phyloP scores from a whole-genome alignment of 2,329 filamentous ascomycete genomes.

The Cladosporium sp. region DNA sequence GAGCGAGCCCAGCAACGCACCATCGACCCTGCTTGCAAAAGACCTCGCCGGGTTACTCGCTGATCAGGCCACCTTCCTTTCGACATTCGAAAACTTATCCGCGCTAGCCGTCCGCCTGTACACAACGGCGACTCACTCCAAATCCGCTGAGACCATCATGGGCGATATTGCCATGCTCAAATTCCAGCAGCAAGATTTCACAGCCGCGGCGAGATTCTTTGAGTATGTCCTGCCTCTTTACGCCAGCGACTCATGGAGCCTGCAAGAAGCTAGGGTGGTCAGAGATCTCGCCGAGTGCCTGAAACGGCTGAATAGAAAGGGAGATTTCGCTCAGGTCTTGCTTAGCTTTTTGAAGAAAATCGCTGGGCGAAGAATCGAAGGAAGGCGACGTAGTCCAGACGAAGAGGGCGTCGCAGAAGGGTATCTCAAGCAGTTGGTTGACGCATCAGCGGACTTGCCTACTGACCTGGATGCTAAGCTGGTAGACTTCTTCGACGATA shows the following conservation, averaged over 20 bases:
- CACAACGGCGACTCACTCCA: constrained; percentile 69
- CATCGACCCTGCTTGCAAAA: neutral
- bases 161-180: constrained; percentile 85
- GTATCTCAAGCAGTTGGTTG: constrained; percentile 27
- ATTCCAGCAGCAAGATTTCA: constrained; percentile 64
- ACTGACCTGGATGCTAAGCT: constrained; percentile 66
- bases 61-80: constrained; percentile 1
- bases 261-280: constrained; percentile 77
- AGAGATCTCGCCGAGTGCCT: constrained; percentile 82
- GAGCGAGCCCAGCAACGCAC: neutral
- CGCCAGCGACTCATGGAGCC: constrained; percentile 70
- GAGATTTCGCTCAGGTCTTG: constrained; percentile 74
- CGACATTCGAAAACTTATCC: constrained; percentile 5
- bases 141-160: constrained; percentile 72
- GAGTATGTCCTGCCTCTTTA: constrained; percentile 75
- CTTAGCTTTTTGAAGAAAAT: constrained; percentile 70
- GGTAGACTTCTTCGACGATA: constrained; percentile 66
- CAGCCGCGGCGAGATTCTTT: constrained; percentile 72
- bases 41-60: neutral
- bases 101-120: constrained; percentile 74
- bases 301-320: constrained; percentile 67
- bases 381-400: constrained; percentile 5
- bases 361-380: constrained; percentile 28
- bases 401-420: neutral
- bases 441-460: constrained; percentile 46